Percentiles rank a stretch among this genome's conserved stretches.
These are phyloP conservation scores for Fusarium circinatum DNA, from an alignment of 2,329 filamentous ascomycete genomes.

Conservation along the genomic window DNA sequence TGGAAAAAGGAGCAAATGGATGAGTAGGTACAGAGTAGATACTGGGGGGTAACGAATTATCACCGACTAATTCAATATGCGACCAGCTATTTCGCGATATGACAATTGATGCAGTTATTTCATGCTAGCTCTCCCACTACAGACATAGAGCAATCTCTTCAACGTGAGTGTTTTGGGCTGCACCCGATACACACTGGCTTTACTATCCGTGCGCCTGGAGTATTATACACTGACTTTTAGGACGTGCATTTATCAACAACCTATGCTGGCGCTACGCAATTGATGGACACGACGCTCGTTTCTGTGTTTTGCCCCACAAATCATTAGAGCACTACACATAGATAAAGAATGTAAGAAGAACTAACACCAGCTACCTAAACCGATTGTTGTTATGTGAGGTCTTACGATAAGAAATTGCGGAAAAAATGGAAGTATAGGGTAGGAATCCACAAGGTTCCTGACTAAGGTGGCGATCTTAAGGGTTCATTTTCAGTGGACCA, in stretches of 20 bases:
- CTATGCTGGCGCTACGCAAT: background rate
- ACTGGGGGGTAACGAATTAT: background rate
- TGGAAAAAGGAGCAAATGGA: conserved; percentile 33
- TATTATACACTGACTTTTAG: background rate
- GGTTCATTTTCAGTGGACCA: conserved; percentile 4
- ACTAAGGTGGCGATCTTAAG: conserved; percentile 28
- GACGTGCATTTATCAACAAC: too few relatives aligned
- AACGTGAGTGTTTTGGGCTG: background rate
- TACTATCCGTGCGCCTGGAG: background rate
- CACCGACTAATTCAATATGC: background rate
- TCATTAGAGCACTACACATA: background rate
- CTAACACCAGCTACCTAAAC: background rate
- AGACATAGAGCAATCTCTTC: background rate
- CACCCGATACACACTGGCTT: background rate
- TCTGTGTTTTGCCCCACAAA: too few relatives aligned
- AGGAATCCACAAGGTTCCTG: conserved; percentile 4
- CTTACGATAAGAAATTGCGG: background rate
- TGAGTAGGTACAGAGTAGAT: conserved; percentile 3
- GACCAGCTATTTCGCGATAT: background rate
- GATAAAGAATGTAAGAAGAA: background rate
- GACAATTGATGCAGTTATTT: background rate
- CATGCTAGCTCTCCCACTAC: too few relatives aligned
- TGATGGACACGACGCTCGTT: too few relatives aligned
- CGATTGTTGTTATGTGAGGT: background rate
- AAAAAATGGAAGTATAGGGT: background rate